These are phyloP conservation scores for Boletus holoroseus DNA, from an alignment of 1,284 basidiomycete species.

Conservation along the genomic window DNA sequence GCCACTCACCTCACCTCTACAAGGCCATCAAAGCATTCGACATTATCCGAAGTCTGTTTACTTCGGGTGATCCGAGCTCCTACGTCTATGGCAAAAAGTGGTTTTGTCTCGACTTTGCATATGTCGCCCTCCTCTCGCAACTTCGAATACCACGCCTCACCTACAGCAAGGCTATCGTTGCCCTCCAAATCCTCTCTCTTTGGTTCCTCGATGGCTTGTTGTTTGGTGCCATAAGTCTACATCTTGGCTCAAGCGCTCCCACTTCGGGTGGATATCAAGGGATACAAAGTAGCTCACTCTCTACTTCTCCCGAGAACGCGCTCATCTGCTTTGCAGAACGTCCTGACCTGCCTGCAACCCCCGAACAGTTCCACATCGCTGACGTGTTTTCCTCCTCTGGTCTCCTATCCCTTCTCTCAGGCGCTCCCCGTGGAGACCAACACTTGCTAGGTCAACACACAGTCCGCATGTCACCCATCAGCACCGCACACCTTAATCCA, in stretches of 20 bases:
- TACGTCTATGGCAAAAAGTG: conserved; percentile 58
- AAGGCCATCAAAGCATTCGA: conserved; percentile 55
- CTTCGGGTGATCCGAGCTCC: conserved; percentile 36
- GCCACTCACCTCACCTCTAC: conserved; percentile 5
- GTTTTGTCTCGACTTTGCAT: conserved; percentile 62
- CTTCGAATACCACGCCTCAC: conserved; percentile 76
- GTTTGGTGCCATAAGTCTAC: conserved; percentile 63
- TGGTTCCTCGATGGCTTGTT: conserved; percentile 63
- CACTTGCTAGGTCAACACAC: conserved; percentile 88
- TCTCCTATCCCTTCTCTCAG: conserved; percentile 38
- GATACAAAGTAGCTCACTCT: conserved; percentile 29
- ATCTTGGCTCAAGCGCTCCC: conserved; percentile 32
- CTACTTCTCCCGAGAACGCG: neutral
- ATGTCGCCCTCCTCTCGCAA: conserved; percentile 53
- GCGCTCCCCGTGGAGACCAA: conserved; percentile 35
- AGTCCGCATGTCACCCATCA: conserved; percentile 83
- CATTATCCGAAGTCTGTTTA: conserved; percentile 48
- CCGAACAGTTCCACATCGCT: conserved; percentile 41
- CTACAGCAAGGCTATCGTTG: conserved; percentile 57
- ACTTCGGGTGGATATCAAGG: conserved; percentile 20
- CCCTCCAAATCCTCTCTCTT: conserved; percentile 53
- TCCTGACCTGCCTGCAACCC: conserved; percentile 40
- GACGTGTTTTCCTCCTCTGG: conserved; percentile 47
- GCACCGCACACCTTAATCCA: conserved; percentile 80
- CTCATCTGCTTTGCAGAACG: conserved; percentile 28